These are phyloP conservation scores for Thymus quinquecostatus DNA, from an alignment of 257 asterid species.

Conservation along the genomic window DNA sequence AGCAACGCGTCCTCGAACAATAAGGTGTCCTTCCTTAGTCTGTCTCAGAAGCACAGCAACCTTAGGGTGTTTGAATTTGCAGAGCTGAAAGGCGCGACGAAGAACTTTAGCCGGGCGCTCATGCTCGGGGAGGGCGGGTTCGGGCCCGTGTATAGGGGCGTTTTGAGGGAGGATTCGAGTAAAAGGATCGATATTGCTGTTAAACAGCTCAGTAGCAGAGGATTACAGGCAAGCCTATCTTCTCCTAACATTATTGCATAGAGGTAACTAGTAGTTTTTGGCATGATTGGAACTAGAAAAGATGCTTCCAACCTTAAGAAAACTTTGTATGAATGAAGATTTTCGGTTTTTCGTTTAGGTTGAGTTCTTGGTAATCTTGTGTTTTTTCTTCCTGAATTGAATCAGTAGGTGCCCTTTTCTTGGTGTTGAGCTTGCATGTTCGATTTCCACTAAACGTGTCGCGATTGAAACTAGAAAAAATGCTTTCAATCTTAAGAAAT, in stretches of 20 bases:
- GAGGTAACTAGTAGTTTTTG: background rate
- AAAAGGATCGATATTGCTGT: constrained; percentile 70
- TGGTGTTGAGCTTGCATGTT: no score
- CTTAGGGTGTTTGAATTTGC: constrained; percentile 60
- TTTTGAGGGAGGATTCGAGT: constrained; percentile 40
- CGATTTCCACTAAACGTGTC: no score
- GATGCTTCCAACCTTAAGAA: no score
- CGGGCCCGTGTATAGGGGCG: constrained; percentile 78
- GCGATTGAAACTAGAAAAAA: no score
- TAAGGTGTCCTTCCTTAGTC: constrained; percentile 50
- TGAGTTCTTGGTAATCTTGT: no score
- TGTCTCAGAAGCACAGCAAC: constrained; percentile 58
- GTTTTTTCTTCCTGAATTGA: no score
- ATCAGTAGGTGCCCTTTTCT: no score
- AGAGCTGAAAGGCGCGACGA: constrained; percentile 75
- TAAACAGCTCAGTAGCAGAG: constrained; percentile 91
- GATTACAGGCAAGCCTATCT: constrained; percentile 71
- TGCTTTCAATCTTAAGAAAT: no score
- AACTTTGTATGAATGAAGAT: no score
- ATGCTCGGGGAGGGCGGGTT: constrained; percentile 95
- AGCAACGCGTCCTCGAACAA: constrained; percentile 69
- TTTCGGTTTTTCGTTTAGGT: no score
- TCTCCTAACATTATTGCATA: constrained; percentile 15
- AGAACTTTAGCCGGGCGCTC: constrained; percentile 71
- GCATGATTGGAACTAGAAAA: no score